Evolutionary conservation across 306 rosid species (phyloP).

Genomic region (Cicer arietinum): DNA sequence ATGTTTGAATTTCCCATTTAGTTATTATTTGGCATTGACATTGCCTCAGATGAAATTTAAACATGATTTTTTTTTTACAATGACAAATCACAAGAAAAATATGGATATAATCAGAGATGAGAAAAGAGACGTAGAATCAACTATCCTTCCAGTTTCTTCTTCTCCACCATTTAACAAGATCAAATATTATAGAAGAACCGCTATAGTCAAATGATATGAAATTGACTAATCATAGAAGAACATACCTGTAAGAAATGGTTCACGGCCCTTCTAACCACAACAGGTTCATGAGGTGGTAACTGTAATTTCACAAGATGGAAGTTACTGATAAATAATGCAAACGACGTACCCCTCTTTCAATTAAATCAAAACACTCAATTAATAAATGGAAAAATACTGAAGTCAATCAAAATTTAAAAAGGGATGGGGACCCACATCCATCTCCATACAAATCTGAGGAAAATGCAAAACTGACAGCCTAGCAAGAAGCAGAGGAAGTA

Average conservation of each 20-base stretch:
- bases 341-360: not conserved
- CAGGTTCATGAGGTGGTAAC: conserved; percentile 90
- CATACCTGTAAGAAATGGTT: conserved; percentile 97
- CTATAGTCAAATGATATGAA: conserved; percentile 17
- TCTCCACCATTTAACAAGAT: conserved; percentile 7
- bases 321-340: not conserved
- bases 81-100: not conserved
- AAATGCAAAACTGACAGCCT: not conserved
- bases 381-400: not conserved
- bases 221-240: conserved; percentile 28
- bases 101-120: conserved; percentile 6
- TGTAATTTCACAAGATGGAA: conserved; percentile 46
- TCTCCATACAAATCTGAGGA: not conserved
- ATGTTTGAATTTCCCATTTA: conserved; percentile 18
- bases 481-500: not conserved
- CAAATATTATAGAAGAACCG: conserved; percentile 16
- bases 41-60: not conserved
- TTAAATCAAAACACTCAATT: not conserved
- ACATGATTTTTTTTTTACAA: not conserved
- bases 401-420: not conserved
- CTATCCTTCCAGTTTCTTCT: conserved; percentile 24
- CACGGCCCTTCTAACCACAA: conserved; percentile 81
- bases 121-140: conserved; percentile 4
- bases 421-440: not conserved
- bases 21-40: conserved; percentile 5